Conservation (phyloP, 176 grass and related monocot species). For the Tillandsia fasciculata region DNA sequence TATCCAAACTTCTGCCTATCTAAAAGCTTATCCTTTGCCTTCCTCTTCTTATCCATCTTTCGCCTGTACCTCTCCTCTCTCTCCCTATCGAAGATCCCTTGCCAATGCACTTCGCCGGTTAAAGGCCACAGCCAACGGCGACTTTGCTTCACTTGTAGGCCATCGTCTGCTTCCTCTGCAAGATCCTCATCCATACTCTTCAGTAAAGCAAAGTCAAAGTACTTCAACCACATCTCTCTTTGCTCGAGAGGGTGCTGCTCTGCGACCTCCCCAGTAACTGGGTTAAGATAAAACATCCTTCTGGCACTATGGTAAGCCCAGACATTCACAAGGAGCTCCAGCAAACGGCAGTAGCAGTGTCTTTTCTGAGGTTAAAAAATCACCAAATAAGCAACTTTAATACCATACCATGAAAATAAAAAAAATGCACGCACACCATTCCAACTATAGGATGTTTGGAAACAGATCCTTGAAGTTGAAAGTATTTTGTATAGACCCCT, state of each 20-base stretch:
- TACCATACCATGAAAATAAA: background rate
- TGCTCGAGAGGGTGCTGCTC: slow-evolving; percentile 61
- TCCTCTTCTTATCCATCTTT: slow-evolving; percentile 93
- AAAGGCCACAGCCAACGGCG: slow-evolving; percentile 76
- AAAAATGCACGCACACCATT: background rate
- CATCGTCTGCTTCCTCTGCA: slow-evolving; percentile 90
- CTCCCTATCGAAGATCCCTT: slow-evolving; percentile 66
- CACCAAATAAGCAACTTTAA: background rate
- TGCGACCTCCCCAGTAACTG: slow-evolving; percentile 39
- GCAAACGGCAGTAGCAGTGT: slow-evolving; percentile 87
- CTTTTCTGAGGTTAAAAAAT: slow-evolving; percentile 57
- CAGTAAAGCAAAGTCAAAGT: slow-evolving; percentile 68
- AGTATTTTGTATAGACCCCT: too few relatives aligned
- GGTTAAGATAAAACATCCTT: slow-evolving; percentile 81
- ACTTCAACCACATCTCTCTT: slow-evolving; percentile 83
- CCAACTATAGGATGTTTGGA: too few relatives aligned
- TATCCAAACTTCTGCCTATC: slow-evolving; percentile 87
- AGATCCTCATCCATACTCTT: slow-evolving; percentile 99
- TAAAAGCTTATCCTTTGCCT: slow-evolving; percentile 64
- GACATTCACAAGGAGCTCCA: slow-evolving; percentile 86
- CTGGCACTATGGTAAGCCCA: slow-evolving; percentile 96
- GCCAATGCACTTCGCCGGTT: slow-evolving; percentile 84
- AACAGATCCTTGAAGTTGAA: too few relatives aligned
- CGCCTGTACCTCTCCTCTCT: slow-evolving; percentile 68
- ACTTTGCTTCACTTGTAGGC: slow-evolving; percentile 30